These are phyloP conservation scores for Raphanus sativus DNA, from an alignment of 345 rosid genomes.

Conservation along the genomic window DNA sequence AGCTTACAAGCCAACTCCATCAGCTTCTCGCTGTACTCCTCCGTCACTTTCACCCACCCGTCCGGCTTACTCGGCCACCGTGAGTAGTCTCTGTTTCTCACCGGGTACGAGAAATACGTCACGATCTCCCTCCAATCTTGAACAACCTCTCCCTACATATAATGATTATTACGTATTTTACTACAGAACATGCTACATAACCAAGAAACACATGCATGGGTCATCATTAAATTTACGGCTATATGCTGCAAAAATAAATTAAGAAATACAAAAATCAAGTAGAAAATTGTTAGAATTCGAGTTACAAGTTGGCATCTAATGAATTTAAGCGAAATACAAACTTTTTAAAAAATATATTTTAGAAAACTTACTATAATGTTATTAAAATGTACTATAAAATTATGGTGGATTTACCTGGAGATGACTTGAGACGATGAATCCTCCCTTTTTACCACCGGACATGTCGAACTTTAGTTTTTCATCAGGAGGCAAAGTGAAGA, in stretches of 20 bases:
- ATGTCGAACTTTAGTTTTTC: constrained; percentile 83
- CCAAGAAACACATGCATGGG: background rate
- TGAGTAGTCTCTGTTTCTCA: constrained; percentile 65
- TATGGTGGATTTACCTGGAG: constrained; percentile 55
- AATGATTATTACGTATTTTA: background rate
- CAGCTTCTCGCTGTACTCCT: constrained; percentile 67
- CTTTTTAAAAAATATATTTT: background rate
- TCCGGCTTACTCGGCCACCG: constrained; percentile 96
- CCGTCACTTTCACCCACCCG: constrained; percentile 66
- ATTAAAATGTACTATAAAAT: background rate
- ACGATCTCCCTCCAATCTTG: constrained; percentile 95
- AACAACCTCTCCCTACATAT: constrained; percentile 75
- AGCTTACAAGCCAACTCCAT: constrained; percentile 86
- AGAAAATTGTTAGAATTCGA: background rate
- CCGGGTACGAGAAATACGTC: constrained; percentile 86
- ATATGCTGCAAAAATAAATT: background rate
- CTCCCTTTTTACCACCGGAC: constrained; percentile 97
- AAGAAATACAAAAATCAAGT: background rate
- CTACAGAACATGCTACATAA: background rate
- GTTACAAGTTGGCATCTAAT: background rate
- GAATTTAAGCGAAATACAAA: background rate
- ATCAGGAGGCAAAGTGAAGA: constrained; percentile 71
- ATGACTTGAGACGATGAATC: constrained; percentile 95
- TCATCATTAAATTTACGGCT: background rate
- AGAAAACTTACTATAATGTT: background rate